Percentiles rank a stretch among this genome's conserved stretches.
Evolutionary conservation across 169 alveolate genomes (phyloP).

Genomic region (Haemoproteus tartakovskyi): DNA sequence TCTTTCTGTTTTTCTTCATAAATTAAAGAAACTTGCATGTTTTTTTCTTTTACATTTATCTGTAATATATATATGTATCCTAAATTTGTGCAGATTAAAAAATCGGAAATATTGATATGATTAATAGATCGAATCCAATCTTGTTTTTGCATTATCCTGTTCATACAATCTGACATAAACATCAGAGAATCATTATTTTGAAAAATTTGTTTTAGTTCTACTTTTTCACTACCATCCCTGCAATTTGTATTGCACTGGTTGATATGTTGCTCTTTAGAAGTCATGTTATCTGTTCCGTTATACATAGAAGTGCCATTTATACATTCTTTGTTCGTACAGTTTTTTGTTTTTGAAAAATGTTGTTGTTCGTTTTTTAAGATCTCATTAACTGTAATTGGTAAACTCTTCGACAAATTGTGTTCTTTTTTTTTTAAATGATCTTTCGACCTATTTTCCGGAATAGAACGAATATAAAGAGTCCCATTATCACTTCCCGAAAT

Average conservation of each 20-base stretch:
- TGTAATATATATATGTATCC: conserved; percentile 38
- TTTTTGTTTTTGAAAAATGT: too few species aligned
- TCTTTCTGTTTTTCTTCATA: conserved; percentile 29
- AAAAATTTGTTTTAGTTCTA: too few species aligned
- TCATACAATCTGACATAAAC: conserved; percentile 3
- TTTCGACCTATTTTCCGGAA: not conserved
- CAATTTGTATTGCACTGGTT: too few species aligned
- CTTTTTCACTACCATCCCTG: too few species aligned
- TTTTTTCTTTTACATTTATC: conserved; percentile 1
- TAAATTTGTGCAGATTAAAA: conserved; percentile 29
- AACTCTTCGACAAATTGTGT: not conserved
- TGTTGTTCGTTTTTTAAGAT: too few species aligned
- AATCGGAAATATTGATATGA: conserved; percentile 18
- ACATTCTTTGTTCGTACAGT: too few species aligned
- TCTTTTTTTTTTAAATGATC: not conserved
- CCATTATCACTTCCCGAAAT: conserved; percentile 27
- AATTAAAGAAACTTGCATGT: not conserved
- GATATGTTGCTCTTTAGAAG: too few species aligned
- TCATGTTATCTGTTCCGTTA: too few species aligned
- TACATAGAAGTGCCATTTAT: too few species aligned
- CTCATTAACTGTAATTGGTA: too few species aligned
- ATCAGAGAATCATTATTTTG: not conserved
- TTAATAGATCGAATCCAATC: conserved; percentile 51
- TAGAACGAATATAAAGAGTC: conserved; percentile 11
- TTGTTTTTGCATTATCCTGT: conserved; percentile 15